Evolutionary conservation across 2,329 filamentous ascomycete genomes (phyloP), one percentile per base, ranked within the genome.

Genomic region (Coniochaeta sp.): DNA sequence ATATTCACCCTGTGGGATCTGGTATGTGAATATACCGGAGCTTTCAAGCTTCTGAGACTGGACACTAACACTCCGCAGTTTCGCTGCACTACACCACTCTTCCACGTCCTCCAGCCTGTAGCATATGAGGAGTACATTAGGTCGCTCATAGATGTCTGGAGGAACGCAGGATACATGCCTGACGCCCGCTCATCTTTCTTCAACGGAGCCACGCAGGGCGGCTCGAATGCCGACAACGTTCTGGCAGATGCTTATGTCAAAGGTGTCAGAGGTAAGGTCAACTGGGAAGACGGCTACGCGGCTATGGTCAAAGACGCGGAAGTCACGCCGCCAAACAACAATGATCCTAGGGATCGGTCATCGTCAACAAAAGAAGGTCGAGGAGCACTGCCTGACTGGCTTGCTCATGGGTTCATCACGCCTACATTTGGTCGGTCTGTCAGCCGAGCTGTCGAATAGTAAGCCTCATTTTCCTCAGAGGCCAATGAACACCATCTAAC

Each of bases 231-330:
- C 4, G 88, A 91, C 69, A 90, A 88, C 60, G 81, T 91, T 4
- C 80, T 91, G 17, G 88, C 88, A 1, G 88, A 91, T 67, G 88
- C 88, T 0, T 90, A 84, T 63, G 79, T 89, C 33, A 90, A 90
- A 69, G 86, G 86, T 0, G 80, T 90, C 2, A 76, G 80, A 14
- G 86, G 84, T 5, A 74, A 74, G 4, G 75, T 91, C 50, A 76
- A 90, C 70, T 91, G 88, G 88, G 72, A 77, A 3, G 81, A 83
- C 59, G 86, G 79, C 4, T 87, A 84, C 65, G 73, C 76, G 6
- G 84, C 86, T 55, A 87, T 89, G 85, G 73, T 83, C 9, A 87
- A 83, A 54, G 82, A 91, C 64, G 88, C 88, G 14, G 86, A 90
- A 71, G 77, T 81, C 7, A 77, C 79, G 0, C 85, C 88, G 0